Evolutionary conservation across 1,284 basidiomycete species (phyloP).

Genomic region (Cutaneotrichosporon spelunceum): DNA sequence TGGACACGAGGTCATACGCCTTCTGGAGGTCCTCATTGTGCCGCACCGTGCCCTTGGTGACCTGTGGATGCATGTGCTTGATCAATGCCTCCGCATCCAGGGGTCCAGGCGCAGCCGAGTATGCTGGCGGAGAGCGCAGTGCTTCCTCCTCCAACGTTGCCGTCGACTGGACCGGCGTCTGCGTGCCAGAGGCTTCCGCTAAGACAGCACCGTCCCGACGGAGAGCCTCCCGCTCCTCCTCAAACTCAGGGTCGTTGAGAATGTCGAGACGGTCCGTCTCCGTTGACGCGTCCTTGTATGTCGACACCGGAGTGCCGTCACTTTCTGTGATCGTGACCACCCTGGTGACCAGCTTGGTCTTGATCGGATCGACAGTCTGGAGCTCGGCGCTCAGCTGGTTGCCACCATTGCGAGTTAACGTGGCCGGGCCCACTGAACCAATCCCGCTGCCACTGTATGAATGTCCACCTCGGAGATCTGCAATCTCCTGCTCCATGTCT

Average conservation of each 20-base stretch:
- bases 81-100: slow-evolving; percentile 31
- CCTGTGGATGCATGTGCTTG: slow-evolving; percentile 31
- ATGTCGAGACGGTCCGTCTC: slow-evolving; percentile 7
- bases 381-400: slow-evolving; percentile 6
- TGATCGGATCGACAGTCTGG: background rate
- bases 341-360: background rate
- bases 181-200: background rate
- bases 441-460: background rate
- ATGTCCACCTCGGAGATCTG: slow-evolving; percentile 58
- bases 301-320: slow-evolving; percentile 1
- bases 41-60: slow-evolving; percentile 1
- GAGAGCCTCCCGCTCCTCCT: slow-evolving; percentile 2
- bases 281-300: background rate
- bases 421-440: background rate
- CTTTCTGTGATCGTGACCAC: background rate
- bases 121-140: slow-evolving; percentile 33
- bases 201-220: background rate
- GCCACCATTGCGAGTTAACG: slow-evolving; percentile 4
- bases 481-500: slow-evolving; percentile 68
- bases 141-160: background rate
- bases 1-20: slow-evolving; percentile 33
- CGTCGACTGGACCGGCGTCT: background rate
- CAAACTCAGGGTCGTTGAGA: slow-evolving; percentile 13
- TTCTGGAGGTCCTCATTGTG: slow-evolving; percentile 26
- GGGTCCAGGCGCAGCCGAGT: slow-evolving; percentile 36